A percentile compares a stretch with the other conserved stretches of the same genome.
phyloP scores from a whole-genome alignment of 208 protist species.

The Trypanosoma caninum region DNA sequence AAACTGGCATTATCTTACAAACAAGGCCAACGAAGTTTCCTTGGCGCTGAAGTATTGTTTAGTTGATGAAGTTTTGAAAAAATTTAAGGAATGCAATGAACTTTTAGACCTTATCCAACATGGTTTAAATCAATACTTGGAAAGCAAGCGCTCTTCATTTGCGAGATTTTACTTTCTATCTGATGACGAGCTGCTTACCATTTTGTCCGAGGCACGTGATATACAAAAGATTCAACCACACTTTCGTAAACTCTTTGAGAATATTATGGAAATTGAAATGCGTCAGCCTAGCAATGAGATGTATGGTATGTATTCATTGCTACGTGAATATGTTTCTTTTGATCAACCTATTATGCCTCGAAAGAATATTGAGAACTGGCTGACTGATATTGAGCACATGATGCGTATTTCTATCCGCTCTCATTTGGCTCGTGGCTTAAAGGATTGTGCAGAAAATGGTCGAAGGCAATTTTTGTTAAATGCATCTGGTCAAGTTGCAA shows the following conservation, averaged over 20 bases:
- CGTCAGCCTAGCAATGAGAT: conserved; percentile 90
- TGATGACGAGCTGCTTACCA: conserved; percentile 92
- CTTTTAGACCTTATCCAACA: conserved; percentile 96
- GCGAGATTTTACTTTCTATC: conserved; percentile 94
- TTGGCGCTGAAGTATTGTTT: conserved; percentile 85
- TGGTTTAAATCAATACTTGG: conserved; percentile 95
- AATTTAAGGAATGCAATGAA: conserved; percentile 92
- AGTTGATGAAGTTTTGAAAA: conserved; percentile 73
- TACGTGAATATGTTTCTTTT: conserved; percentile 95
- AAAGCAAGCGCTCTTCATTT: conserved; percentile 94
- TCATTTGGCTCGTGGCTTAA: conserved; percentile 82
- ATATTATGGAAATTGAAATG: conserved; percentile 92
- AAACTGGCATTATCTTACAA: conserved; percentile 93
- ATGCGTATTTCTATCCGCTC: conserved; percentile 93
- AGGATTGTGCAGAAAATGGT: conserved; percentile 63
- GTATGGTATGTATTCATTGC: conserved; percentile 94
- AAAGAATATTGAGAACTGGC: conserved; percentile 97
- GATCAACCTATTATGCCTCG: conserved; percentile 89
- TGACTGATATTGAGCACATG: conserved; percentile 94
- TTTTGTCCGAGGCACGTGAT: conserved; percentile 94
- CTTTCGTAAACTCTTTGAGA: conserved; percentile 96
- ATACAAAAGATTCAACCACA: conserved; percentile 95
- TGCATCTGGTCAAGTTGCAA: conserved; percentile 88
- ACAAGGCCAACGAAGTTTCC: conserved; percentile 74
- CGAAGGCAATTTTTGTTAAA: conserved; percentile 80